phyloP scores from a whole-genome alignment of 306 rosid species.

The Parietaria judaica region DNA sequence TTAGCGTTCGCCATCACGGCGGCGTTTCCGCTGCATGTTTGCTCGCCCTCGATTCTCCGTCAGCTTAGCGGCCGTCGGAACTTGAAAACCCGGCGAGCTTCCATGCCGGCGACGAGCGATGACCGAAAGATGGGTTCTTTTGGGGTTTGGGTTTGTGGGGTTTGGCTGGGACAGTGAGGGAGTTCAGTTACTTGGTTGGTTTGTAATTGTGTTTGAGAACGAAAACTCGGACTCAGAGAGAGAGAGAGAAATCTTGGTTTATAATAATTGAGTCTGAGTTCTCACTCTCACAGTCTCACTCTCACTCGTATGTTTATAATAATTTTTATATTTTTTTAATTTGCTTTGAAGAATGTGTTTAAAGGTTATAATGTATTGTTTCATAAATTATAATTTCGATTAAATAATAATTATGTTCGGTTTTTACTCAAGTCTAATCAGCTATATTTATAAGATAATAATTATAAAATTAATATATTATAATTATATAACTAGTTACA shows the following conservation, averaged over 20 bases:
- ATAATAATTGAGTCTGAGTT: background rate
- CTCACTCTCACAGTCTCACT: too few species aligned
- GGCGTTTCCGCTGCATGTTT: background rate
- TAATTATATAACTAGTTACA: too few species aligned
- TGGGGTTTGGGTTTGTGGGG: background rate
- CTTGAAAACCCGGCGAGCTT: conserved; percentile 30
- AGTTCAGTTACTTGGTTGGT: background rate
- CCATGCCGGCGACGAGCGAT: conserved; percentile 50
- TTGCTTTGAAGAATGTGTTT: too few species aligned
- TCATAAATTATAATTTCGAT: too few species aligned
- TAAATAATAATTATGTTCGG: too few species aligned
- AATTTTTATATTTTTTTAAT: too few species aligned
- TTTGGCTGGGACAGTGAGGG: background rate
- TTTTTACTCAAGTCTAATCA: too few species aligned
- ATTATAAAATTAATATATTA: too few species aligned
- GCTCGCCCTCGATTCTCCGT: background rate
- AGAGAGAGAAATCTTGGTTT: background rate
- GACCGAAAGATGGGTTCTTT: conserved; percentile 17
- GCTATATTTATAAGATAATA: too few species aligned
- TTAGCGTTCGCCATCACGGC: conserved; percentile 59
- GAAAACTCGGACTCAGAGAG: background rate
- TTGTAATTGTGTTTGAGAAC: too few species aligned
- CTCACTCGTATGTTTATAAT: too few species aligned
- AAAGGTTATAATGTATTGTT: too few species aligned
- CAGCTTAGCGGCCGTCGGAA: conserved; percentile 29